A percentile compares a stretch with the other conserved stretches of the same genome.
Evolutionary conservation across 352 stramenopile species (phyloP).

Genomic region (Pythium insidiosum): DNA sequence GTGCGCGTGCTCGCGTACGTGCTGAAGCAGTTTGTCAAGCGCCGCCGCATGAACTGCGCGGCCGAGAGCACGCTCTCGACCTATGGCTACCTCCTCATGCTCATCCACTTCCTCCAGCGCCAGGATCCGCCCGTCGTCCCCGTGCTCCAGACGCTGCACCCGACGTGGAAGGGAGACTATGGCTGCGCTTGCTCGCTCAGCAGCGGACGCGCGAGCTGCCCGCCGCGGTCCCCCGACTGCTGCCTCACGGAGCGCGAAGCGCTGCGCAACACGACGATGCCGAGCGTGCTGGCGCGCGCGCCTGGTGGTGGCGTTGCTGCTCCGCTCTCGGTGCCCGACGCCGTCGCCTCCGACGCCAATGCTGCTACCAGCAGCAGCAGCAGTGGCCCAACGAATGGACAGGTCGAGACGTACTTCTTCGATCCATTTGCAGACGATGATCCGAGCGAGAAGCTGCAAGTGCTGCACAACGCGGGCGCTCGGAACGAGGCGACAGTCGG

Average conservation of each 20-base stretch:
- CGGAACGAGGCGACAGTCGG: conserved; percentile 49
- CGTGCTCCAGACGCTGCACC: conserved; percentile 54
- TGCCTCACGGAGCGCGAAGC: conserved; percentile 29
- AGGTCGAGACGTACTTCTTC: conserved; percentile 79
- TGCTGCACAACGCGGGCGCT: conserved; percentile 29
- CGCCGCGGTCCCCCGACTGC: conserved; percentile 19
- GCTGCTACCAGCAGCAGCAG: background rate
- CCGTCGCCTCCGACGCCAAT: too few relatives aligned
- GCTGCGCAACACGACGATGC: conserved; percentile 20
- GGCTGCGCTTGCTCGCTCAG: conserved; percentile 21
- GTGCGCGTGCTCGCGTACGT: conserved; percentile 78
- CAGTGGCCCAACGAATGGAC: background rate
- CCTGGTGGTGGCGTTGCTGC: conserved; percentile 16
- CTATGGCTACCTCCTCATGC: conserved; percentile 80
- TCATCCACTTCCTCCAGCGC: conserved; percentile 79
- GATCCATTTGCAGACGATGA: conserved; percentile 60
- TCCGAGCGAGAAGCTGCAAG: conserved; percentile 29
- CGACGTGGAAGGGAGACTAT: conserved; percentile 34
- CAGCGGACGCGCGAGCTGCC: conserved; percentile 8
- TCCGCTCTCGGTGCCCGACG: too few relatives aligned
- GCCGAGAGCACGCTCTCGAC: conserved; percentile 76
- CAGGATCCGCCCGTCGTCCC: conserved; percentile 63
- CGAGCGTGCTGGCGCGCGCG: conserved; percentile 40
- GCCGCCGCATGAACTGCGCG: conserved; percentile 76
- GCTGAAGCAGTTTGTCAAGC: conserved; percentile 79